Conservation (phyloP, 2,329 filamentous ascomycete genomes). For the Rugonectria rugulosa region DNA sequence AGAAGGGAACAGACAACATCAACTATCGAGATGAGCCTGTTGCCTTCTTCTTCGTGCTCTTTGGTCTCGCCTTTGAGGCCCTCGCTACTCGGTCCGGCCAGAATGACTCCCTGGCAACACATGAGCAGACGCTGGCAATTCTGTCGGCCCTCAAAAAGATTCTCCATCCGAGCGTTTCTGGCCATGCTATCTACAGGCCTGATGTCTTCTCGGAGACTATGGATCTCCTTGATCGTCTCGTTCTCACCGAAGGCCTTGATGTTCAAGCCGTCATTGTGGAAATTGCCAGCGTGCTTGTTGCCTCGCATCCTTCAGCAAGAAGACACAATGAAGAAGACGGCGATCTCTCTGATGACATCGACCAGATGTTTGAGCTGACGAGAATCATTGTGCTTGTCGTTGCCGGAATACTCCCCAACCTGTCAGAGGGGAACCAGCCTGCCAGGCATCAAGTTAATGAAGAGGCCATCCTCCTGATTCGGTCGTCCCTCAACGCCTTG, state of each 20-base stretch:
- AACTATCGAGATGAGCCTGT: slow-evolving; percentile 98
- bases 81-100: slow-evolving; percentile 77
- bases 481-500: slow-evolving; percentile 82
- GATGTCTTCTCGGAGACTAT: slow-evolving; percentile 97
- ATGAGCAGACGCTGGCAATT: slow-evolving; percentile 86
- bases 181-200: slow-evolving; percentile 95
- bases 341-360: slow-evolving; percentile 93
- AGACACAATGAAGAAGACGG: slow-evolving; percentile 64
- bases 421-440: slow-evolving; percentile 70
- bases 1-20: slow-evolving; percentile 82
- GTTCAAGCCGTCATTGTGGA: slow-evolving; percentile 94
- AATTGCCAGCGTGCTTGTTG: slow-evolving; percentile 87
- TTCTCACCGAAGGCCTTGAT: slow-evolving; percentile 87
- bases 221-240: slow-evolving; percentile 91
- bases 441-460: slow-evolving; percentile 83
- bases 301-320: slow-evolving; percentile 89
- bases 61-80: slow-evolving; percentile 95
- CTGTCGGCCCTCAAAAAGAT: slow-evolving; percentile 94
- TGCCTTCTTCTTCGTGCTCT: slow-evolving; percentile 98
- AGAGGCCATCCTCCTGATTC: slow-evolving; percentile 82
- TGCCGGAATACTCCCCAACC: slow-evolving; percentile 84
- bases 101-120: slow-evolving; percentile 64
- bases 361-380: slow-evolving; percentile 96
- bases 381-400: slow-evolving; percentile 95
- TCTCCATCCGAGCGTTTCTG: slow-evolving; percentile 89